Evolutionary conservation across 1,284 basidiomycete species (phyloP), one percentile per base, ranked within the genome.

Genomic region (Afroboletus lepidellus): DNA sequence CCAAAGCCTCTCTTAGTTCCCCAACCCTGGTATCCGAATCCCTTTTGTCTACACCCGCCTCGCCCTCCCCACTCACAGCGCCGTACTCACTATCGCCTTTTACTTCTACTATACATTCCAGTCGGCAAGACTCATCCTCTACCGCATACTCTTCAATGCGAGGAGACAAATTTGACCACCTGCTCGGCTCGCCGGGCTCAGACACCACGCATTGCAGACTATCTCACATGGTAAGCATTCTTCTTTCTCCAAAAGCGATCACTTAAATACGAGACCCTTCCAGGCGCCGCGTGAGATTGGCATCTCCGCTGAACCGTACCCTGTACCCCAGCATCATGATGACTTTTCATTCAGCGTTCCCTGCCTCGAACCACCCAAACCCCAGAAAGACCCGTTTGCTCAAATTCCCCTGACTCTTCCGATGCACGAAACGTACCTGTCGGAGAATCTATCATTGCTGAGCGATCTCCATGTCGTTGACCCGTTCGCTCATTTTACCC

Each of bases 201-300:
- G 38, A 48, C 37, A 43, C 13, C 20, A 43, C 29, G 15, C 50
- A 45, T 16, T 50, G 33, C 48, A 47, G 23, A 27, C 20, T 50
- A 13, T 48, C 51, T 29, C 44, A 46, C 24, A 54, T 38, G 29
- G 67, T 69, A 50, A 12, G 58, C n/a, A 23, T 39, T 46, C 27
- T n/a, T 50, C 36, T 24, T 21, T n/a, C 20, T 30, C 29, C 29
- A 30, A 9, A n/a, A 18, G 25, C 21, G 8, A 50, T 36, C 13
- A 11, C 37, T 30, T 18, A 48, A 30, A 15, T 38, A 0, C 6
- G 24, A 24, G 18, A 25, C 11, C 23, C 21, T 36, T 46, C 15
- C 41, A 69, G 64, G 18, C 46, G 23, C 45, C 51, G 4, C 41
- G 41, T 38, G 45, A 51, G 16, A n/a, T 29, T 34, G 34, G 25